These are phyloP conservation scores for Vigna radiata DNA, from an alignment of 306 rosid genomes.

Conservation along the genomic window DNA sequence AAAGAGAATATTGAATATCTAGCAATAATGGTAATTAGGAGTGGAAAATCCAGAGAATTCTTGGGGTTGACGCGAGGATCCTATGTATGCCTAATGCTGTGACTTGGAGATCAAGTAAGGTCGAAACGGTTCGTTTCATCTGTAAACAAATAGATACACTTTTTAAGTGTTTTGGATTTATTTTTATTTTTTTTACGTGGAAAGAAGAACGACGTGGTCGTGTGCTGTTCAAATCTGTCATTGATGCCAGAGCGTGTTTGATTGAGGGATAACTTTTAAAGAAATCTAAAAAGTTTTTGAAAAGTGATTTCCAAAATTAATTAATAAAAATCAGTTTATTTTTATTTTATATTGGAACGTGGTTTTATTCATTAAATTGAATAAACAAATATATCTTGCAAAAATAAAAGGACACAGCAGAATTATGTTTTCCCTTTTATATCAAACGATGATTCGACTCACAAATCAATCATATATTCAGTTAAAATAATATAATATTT, in stretches of 20 bases:
- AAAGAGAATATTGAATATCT: background rate
- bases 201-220: background rate
- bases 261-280: background rate
- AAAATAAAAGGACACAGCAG: too few relatives aligned
- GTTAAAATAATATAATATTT: too few relatives aligned
- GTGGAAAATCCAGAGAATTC: background rate
- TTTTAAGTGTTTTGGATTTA: background rate
- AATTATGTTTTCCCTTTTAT: too few relatives aligned
- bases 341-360: too few relatives aligned
- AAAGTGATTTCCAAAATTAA: background rate
- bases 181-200: background rate
- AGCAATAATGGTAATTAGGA: background rate
- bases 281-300: background rate
- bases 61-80: background rate
- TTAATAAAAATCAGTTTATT: too few relatives aligned
- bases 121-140: background rate
- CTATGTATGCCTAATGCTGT: background rate
- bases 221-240: background rate
- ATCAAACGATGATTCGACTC: too few relatives aligned
- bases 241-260: background rate
- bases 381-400: too few relatives aligned
- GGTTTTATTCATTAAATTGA: too few relatives aligned
- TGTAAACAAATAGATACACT: background rate
- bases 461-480: too few relatives aligned
- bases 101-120: slow-evolving; percentile 35